Evolutionary conservation across 2,329 filamentous ascomycete genomes (phyloP), one percentile per base, ranked within the genome.

Genomic region (Spiromastix sp.): DNA sequence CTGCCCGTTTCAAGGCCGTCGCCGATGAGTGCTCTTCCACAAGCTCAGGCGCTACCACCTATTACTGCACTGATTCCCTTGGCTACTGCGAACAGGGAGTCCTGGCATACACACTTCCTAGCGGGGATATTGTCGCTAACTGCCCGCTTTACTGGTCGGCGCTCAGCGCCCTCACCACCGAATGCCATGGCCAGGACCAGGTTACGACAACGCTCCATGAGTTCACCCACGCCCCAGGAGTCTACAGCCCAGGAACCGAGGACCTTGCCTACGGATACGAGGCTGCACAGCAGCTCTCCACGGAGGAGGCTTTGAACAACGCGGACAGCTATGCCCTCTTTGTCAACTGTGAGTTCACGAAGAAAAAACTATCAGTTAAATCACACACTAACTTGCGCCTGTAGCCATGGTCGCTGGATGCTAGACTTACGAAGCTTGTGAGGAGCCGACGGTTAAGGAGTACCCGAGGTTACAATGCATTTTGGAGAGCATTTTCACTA

Each of bases 191-290:
- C 2, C 77, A 81, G 57, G 78, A 81, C 49, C 73, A 78, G 58
- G 73, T 72, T 2, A 77, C 70, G 8, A 81, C 77, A 10, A 68
- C 68, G 20, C 54, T 83, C 10, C 79, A 83, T 48, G 79, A 83
- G 63, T 63, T 68, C 45, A 79, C 77, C 6, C 79, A 82, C 50
- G 64, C 69, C n/a, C 57, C 68, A 50, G 65, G 59, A 57, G 63
- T 70, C 9, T 67, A 59, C 41, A 52, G 44, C 42, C 72, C 72
- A 37, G 72, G 74, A 6, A 80, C 77, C 2, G 53, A 67, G 2
- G 78, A 82, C 48, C 60, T 69, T 34, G 70, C 63, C 17, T 74
- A 74, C 44, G 75, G 72, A 18, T 81, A 79, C 47, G 52, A 63
- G 4, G 65, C 65, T 33, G 52, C 57, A 5, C 61, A 51, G 3